Conservation (phyloP, 2,329 filamentous ascomycete genomes). For the Leptographium galeiforme region DNA sequence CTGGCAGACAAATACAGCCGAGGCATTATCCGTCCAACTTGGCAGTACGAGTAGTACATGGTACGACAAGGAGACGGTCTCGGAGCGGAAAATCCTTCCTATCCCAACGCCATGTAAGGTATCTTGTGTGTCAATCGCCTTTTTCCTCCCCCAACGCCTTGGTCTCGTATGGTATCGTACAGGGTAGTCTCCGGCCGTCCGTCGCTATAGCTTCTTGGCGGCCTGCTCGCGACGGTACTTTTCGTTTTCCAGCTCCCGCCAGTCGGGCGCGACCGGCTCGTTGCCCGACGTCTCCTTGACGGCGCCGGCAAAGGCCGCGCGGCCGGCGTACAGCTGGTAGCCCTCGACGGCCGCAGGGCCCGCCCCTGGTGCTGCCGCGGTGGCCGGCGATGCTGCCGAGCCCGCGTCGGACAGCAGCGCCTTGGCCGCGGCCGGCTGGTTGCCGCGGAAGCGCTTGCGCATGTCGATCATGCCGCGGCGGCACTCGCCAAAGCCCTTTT, state of each 20-base stretch:
- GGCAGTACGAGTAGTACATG: no score
- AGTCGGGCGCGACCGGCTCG: conserved; percentile 46
- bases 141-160: neutral
- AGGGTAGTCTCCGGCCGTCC: neutral
- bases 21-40: no score
- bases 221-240: conserved; percentile 32
- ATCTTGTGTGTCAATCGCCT: no score
- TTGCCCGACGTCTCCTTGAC: conserved; percentile 55
- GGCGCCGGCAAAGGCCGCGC: conserved; percentile 51
- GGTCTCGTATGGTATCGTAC: neutral
- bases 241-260: conserved; percentile 53
- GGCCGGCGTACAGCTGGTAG: conserved; percentile 69
- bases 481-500: conserved; percentile 87
- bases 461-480: conserved; percentile 95
- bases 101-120: no score
- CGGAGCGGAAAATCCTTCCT: no score
- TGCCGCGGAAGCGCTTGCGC: conserved; percentile 94
- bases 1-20: no score
- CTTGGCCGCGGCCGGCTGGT: conserved; percentile 64
- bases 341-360: conserved; percentile 18
- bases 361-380: conserved; percentile 11
- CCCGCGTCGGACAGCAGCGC: conserved; percentile 21
- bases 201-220: neutral
- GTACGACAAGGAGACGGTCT: no score
- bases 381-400: conserved; percentile 46